phyloP scores from a whole-genome alignment of 345 rosid species.

The Corymbia maculata region DNA sequence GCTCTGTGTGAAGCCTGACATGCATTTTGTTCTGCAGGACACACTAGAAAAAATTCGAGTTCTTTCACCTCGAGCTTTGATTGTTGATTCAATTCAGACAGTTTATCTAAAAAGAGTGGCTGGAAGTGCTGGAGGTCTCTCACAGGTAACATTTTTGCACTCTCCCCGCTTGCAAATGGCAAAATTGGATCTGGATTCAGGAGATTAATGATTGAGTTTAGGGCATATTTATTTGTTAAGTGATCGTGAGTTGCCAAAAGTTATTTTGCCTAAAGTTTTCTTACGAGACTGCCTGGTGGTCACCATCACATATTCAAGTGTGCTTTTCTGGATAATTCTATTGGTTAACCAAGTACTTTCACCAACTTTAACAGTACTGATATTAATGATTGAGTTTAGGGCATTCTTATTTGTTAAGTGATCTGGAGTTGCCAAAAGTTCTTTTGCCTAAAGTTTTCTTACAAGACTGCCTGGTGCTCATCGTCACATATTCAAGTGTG shows the following conservation, averaged over 20 bases:
- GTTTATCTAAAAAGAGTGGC: slow-evolving; percentile 58
- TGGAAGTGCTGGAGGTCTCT: slow-evolving; percentile 84
- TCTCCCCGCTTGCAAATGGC: not conserved
- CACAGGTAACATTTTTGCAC: slow-evolving; percentile 37
- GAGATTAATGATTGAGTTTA: not conserved
- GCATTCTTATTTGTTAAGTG: not conserved
- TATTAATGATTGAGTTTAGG: not conserved
- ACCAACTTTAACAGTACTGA: not conserved
- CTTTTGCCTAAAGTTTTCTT: too few relatives aligned
- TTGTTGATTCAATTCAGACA: slow-evolving; percentile 91
- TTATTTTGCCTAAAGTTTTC: too few relatives aligned
- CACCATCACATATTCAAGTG: not conserved
- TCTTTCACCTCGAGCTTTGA: slow-evolving; percentile 61
- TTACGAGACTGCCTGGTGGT: too few relatives aligned
- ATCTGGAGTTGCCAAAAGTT: not conserved
- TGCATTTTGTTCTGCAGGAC: slow-evolving; percentile 38
- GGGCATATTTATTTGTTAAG: not conserved
- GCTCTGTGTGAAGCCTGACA: not conserved
- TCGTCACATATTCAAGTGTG: not conserved
- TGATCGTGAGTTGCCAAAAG: not conserved
- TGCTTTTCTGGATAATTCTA: not conserved
- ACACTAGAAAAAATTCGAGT: slow-evolving; percentile 44
- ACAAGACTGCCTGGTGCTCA: too few relatives aligned
- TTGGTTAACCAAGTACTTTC: not conserved
- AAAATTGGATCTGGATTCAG: not conserved